These are phyloP conservation scores for Choanephora cucurbitarum DNA, from an alignment of 371 early-diverging fungal genomes.

Conservation along the genomic window DNA sequence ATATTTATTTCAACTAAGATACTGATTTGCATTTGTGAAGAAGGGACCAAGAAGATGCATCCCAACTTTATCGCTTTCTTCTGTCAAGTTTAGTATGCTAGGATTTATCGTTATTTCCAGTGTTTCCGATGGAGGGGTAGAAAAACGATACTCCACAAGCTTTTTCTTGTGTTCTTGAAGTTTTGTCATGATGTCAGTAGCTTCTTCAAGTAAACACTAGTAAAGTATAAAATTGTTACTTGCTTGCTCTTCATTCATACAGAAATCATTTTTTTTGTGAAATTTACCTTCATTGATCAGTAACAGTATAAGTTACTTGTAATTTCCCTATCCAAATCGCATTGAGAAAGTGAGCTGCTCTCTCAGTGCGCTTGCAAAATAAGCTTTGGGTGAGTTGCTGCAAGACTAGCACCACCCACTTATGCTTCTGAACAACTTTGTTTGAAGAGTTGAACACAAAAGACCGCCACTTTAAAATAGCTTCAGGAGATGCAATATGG, in stretches of 20 bases:
- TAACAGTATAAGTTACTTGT: constrained; percentile 6
- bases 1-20: constrained; percentile 8
- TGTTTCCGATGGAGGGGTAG: constrained; percentile 9
- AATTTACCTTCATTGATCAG: constrained; percentile 11
- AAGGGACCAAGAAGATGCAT: constrained; percentile 11
- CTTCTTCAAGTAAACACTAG: constrained; percentile 12
- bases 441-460: no score
- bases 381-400: no score
- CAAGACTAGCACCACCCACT: no score
- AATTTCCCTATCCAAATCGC: neutral
- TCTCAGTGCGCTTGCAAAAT: neutral
- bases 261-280: constrained; percentile 6
- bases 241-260: constrained; percentile 12
- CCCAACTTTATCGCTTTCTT: constrained; percentile 8
- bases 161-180: constrained; percentile 16
- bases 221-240: constrained; percentile 13
- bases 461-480: no score
- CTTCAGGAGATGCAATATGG: no score
- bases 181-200: constrained; percentile 6
- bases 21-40: constrained; percentile 6
- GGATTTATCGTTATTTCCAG: constrained; percentile 6
- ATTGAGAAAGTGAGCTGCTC: neutral
- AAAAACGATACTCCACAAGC: constrained; percentile 13
- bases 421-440: no score
- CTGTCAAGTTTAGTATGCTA: constrained; percentile 10